These are phyloP conservation scores for Clavispora carvajalis DNA, from an alignment of 805 yeast species.

Conservation along the genomic window DNA sequence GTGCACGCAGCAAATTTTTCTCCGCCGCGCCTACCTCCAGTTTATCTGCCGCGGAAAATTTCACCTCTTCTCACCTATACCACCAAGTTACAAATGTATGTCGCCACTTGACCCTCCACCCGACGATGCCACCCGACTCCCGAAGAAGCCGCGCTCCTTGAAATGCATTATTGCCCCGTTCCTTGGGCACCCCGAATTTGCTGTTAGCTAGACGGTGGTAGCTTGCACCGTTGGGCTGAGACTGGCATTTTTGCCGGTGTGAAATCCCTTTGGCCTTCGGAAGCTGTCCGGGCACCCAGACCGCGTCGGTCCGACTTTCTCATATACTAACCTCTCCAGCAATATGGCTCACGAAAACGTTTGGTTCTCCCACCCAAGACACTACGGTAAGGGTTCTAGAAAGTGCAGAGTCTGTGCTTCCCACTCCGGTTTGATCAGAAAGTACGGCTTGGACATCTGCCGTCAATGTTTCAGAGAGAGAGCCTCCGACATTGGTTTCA, in stretches of 20 bases:
- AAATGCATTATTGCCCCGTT: no score
- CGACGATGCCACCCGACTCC: no score
- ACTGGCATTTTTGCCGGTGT: no score
- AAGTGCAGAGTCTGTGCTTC: slow-evolving; percentile 99
- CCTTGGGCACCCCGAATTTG: no score
- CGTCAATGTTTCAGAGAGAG: slow-evolving; percentile 99
- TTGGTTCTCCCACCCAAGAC: slow-evolving; percentile 99
- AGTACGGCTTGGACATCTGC: slow-evolving; percentile 98
- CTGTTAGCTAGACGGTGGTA: no score
- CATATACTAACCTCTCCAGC: slow-evolving; percentile 38
- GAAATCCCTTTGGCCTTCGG: no score
- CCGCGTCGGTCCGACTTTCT: no score
- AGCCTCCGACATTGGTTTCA: slow-evolving; percentile 98
- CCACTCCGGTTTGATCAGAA: slow-evolving; percentile 99
- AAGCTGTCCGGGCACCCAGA: no score
- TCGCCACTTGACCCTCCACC: neutral
- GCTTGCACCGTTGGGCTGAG: no score
- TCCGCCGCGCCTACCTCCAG: neutral
- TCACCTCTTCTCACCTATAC: slow-evolving; percentile 2
- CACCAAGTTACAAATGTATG: slow-evolving; percentile 2
- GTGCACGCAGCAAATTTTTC: slow-evolving; percentile 2
- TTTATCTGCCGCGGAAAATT: slow-evolving; percentile 1
- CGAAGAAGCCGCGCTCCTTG: no score
- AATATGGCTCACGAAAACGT: slow-evolving; percentile 99
- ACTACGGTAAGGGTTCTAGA: slow-evolving; percentile 99